phyloP scores from a whole-genome alignment of 371 early-diverging fungal genomes.

The Mortierella polycephala region DNA sequence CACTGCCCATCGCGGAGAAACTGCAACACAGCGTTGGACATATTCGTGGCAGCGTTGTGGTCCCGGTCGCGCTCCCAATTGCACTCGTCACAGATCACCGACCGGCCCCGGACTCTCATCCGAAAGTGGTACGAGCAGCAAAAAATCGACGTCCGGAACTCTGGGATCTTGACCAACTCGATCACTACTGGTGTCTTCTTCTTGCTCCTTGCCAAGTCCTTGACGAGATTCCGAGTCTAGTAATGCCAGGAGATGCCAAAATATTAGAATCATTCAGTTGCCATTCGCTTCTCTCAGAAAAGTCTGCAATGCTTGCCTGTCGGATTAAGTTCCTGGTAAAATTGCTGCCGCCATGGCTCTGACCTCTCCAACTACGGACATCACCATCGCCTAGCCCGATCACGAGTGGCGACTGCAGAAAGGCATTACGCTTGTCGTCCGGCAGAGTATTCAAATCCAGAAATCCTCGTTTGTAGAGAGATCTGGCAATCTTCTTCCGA shows the following conservation, averaged over 20 bases:
- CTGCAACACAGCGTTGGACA: conserved; percentile 17
- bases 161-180: conserved; percentile 29
- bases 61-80: conserved; percentile 17
- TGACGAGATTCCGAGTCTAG: conserved; percentile 21
- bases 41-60: conserved; percentile 23
- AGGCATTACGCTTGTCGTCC: conserved; percentile 13
- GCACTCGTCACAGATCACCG: conserved; percentile 22
- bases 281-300: conserved; percentile 8
- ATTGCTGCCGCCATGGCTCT: conserved; percentile 19
- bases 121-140: conserved; percentile 16
- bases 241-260: conserved; percentile 8
- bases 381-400: conserved; percentile 29
- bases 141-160: conserved; percentile 22
- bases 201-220: conserved; percentile 27
- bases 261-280: conserved; percentile 18
- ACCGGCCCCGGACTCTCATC: conserved; percentile 16
- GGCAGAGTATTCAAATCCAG: conserved; percentile 17
- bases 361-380: conserved; percentile 25
- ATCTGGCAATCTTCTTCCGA: conserved; percentile 17
- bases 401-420: conserved; percentile 24
- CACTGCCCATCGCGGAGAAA: conserved; percentile 16
- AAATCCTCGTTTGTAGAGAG: conserved; percentile 26
- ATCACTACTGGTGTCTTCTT: conserved; percentile 15
- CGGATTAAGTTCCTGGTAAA: conserved; percentile 23
- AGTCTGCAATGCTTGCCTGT: conserved; percentile 23